These are phyloP conservation scores for Colletotrichum sojae DNA, from an alignment of 2,329 filamentous ascomycete genomes.

Conservation along the genomic window DNA sequence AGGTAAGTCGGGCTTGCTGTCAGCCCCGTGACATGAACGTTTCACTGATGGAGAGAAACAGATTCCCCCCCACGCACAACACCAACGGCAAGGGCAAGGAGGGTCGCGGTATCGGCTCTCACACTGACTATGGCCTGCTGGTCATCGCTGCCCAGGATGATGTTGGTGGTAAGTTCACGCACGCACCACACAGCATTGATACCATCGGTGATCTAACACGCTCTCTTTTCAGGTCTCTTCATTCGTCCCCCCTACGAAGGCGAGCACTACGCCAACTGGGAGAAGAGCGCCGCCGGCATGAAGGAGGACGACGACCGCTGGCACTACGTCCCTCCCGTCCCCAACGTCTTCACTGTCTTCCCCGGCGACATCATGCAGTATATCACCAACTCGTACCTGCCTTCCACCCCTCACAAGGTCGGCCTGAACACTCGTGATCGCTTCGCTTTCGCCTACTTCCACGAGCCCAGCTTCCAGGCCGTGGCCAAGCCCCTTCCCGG, in stretches of 20 bases:
- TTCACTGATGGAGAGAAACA: constrained; percentile 32
- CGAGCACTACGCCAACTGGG: constrained; percentile 62
- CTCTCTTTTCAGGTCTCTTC: constrained; percentile 54
- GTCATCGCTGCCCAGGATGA: constrained; percentile 65
- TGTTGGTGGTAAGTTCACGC: constrained; percentile 56
- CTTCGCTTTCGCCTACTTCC: constrained; percentile 66
- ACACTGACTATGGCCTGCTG: constrained; percentile 67
- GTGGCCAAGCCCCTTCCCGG: constrained; percentile 59
- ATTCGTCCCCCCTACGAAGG: constrained; percentile 57
- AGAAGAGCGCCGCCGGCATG: constrained; percentile 58
- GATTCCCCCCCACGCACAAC: constrained; percentile 50
- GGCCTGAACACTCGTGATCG: constrained; percentile 63
- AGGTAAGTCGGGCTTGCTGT: constrained; percentile 49
- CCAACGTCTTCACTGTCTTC: constrained; percentile 63
- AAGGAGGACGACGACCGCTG: constrained; percentile 61
- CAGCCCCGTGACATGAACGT: background rate
- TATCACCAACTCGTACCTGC: constrained; percentile 60
- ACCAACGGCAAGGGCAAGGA: constrained; percentile 64
- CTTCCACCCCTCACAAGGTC: constrained; percentile 65
- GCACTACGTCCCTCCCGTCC: constrained; percentile 62
- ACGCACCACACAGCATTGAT: background rate
- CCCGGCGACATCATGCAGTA: constrained; percentile 68
- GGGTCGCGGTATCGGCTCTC: constrained; percentile 65
- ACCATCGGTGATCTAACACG: background rate
- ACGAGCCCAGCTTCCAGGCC: constrained; percentile 64